A percentile compares a stretch with the other conserved stretches of the same genome.
Evolutionary conservation across 352 stramenopile species (phyloP).

Genomic region (Plasmopara muralis): DNA sequence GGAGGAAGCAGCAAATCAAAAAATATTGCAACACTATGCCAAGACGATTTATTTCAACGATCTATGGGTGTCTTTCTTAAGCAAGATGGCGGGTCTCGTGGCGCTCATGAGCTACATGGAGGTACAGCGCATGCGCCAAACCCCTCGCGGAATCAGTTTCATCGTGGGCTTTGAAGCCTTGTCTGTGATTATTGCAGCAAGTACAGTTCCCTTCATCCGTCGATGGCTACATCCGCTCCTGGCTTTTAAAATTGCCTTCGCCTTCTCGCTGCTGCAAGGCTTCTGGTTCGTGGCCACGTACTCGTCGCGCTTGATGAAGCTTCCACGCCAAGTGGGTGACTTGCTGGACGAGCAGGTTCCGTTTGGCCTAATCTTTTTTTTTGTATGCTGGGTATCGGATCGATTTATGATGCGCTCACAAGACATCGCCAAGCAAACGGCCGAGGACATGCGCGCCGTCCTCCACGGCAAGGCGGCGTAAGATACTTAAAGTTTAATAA

Average conservation of each 20-base stretch:
- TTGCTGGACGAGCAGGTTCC: constrained; percentile 52
- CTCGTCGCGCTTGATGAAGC: constrained; percentile 39
- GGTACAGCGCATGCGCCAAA: constrained; percentile 53
- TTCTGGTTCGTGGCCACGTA: constrained; percentile 56
- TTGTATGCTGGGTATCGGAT: constrained; percentile 69
- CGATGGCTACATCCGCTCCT: constrained; percentile 55
- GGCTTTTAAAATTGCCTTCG: constrained; percentile 73
- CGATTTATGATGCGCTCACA: constrained; percentile 76
- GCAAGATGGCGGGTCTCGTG: constrained; percentile 67
- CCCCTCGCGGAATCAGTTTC: constrained; percentile 43
- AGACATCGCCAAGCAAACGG: constrained; percentile 52
- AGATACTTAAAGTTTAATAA: background rate
- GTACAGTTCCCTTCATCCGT: constrained; percentile 58
- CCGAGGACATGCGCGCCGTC: constrained; percentile 51
- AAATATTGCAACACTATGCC: constrained; percentile 69
- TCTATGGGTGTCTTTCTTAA: constrained; percentile 75
- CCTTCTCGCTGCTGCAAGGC: constrained; percentile 61
- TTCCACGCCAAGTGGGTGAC: constrained; percentile 46
- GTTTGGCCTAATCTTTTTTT: constrained; percentile 71
- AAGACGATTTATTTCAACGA: constrained; percentile 86
- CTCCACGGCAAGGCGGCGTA: constrained; percentile 28
- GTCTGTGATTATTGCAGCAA: constrained; percentile 44
- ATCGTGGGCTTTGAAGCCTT: constrained; percentile 52
- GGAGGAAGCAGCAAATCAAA: constrained; percentile 46
- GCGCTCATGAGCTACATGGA: constrained; percentile 55